Evolutionary conservation across 352 stramenopile genomes (phyloP).

Genomic region (Pythium scleroteichum): DNA sequence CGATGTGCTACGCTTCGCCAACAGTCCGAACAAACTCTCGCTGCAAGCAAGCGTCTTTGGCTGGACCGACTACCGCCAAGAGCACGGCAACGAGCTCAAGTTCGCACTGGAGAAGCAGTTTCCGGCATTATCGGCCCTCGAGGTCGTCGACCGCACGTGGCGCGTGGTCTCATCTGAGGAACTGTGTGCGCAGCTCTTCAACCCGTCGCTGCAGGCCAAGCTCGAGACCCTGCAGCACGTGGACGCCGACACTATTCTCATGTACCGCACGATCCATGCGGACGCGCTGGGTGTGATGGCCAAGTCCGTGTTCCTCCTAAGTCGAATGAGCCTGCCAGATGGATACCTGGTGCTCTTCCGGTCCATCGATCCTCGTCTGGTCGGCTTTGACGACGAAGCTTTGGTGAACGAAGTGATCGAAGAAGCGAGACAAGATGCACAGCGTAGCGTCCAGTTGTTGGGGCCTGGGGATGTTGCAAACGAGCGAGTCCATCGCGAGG

Average conservation of each 20-base stretch:
- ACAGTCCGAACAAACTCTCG: conserved; percentile 39
- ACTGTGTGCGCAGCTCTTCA: conserved; percentile 48
- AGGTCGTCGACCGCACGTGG: conserved; percentile 54
- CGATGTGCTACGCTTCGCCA: conserved; percentile 31
- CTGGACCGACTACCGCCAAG: conserved; percentile 51
- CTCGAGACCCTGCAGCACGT: conserved; percentile 54
- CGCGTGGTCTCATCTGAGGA: conserved; percentile 43
- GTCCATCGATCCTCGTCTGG: conserved; percentile 44
- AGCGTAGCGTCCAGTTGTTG: background rate
- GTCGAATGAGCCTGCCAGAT: conserved; percentile 41
- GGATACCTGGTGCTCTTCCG: conserved; percentile 60
- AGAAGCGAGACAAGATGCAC: background rate
- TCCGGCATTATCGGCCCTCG: conserved; percentile 25
- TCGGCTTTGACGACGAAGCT: background rate
- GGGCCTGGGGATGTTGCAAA: background rate
- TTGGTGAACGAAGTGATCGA: conserved; percentile 15
- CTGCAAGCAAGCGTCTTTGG: conserved; percentile 59
- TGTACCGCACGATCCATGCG: conserved; percentile 55
- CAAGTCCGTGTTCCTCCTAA: conserved; percentile 50
- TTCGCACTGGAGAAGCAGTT: conserved; percentile 73
- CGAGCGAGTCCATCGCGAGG: conserved; percentile 25
- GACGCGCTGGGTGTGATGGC: conserved; percentile 33
- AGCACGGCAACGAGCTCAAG: conserved; percentile 51
- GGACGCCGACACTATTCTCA: conserved; percentile 54
- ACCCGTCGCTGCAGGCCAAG: conserved; percentile 38